Percentiles rank a stretch among this genome's conserved stretches.
phyloP scores from a whole-genome alignment of 2,329 filamentous ascomycete genomes.

The Fusarium sulawesiense region DNA sequence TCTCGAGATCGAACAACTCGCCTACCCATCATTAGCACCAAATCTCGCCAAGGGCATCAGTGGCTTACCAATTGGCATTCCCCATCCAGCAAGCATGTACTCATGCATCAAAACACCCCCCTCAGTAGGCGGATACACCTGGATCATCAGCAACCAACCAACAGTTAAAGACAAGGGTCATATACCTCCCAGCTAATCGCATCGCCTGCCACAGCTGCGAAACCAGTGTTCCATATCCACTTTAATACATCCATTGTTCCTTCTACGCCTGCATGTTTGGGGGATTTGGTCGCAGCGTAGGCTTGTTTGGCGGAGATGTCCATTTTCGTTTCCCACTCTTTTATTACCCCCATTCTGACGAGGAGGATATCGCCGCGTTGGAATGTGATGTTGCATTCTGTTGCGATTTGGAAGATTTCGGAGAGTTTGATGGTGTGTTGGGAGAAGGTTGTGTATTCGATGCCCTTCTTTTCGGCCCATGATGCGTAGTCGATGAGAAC shows the following conservation, averaged over 20 bases:
- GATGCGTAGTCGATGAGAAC: conserved; percentile 63
- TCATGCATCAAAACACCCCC: conserved; percentile 52
- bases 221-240: conserved; percentile 69
- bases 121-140: conserved; percentile 40
- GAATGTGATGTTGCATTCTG: conserved; percentile 57
- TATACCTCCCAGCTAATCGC: conserved; percentile 64
- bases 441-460: conserved; percentile 56
- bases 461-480: conserved; percentile 54
- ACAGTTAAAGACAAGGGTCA: background rate
- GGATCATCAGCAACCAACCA: background rate
- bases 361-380: conserved; percentile 65
- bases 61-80: conserved; percentile 52
- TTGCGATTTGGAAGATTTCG: conserved; percentile 50
- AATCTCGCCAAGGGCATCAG: no score
- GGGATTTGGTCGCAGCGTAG: conserved; percentile 48
- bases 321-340: conserved; percentile 53
- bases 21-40: conserved; percentile 22
- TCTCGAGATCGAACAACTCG: conserved; percentile 52
- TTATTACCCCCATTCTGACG: conserved; percentile 63
- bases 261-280: conserved; percentile 58
- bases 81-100: conserved; percentile 61
- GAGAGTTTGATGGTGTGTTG: conserved; percentile 51
- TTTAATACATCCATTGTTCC: conserved; percentile 61
- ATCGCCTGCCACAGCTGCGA: conserved; percentile 68
- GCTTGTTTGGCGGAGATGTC: conserved; percentile 52